Evolutionary conservation across 129 eudicot species (phyloP).

Genomic region (Lactuca sativa): DNA sequence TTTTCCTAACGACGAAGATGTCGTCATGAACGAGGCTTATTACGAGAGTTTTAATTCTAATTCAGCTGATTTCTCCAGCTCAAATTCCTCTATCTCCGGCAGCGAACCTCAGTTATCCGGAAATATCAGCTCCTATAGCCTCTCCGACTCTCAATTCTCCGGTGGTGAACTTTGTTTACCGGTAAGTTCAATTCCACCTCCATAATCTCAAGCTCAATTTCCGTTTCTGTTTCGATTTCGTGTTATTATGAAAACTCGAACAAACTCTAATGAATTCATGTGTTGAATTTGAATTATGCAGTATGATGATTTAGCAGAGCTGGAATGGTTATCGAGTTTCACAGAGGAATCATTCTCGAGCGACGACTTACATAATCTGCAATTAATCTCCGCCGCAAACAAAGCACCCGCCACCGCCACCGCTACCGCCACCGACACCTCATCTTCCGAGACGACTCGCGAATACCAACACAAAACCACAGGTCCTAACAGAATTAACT

Average conservation of each 20-base stretch:
- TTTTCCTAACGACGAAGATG: conserved; percentile 67
- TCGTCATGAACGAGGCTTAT: conserved; percentile 55
- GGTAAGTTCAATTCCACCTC: conserved; percentile 38
- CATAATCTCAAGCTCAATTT: neutral
- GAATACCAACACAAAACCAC: conserved; percentile 36
- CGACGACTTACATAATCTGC: conserved; percentile 66
- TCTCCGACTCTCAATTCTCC: conserved; percentile 58
- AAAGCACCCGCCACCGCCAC: conserved; percentile 37
- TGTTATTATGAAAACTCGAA: neutral
- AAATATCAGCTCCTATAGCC: conserved; percentile 51
- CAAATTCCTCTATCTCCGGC: conserved; percentile 72
- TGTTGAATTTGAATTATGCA: conserved; percentile 29
- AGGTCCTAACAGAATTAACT: conserved; percentile 31
- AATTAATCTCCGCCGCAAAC: conserved; percentile 43
- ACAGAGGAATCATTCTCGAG: conserved; percentile 93
- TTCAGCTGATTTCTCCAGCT: conserved; percentile 62
- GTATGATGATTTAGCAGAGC: conserved; percentile 92
- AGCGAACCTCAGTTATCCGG: conserved; percentile 42
- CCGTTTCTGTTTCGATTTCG: neutral
- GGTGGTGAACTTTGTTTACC: conserved; percentile 76
- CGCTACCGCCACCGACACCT: conserved; percentile 34
- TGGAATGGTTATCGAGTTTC: conserved; percentile 93
- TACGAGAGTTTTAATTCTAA: conserved; percentile 34
- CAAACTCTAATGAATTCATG: conserved; percentile 11
- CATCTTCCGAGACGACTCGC: conserved; percentile 28